phyloP scores from a whole-genome alignment of 768 basidiomycete genomes.

The Naganishia friedmannii region DNA sequence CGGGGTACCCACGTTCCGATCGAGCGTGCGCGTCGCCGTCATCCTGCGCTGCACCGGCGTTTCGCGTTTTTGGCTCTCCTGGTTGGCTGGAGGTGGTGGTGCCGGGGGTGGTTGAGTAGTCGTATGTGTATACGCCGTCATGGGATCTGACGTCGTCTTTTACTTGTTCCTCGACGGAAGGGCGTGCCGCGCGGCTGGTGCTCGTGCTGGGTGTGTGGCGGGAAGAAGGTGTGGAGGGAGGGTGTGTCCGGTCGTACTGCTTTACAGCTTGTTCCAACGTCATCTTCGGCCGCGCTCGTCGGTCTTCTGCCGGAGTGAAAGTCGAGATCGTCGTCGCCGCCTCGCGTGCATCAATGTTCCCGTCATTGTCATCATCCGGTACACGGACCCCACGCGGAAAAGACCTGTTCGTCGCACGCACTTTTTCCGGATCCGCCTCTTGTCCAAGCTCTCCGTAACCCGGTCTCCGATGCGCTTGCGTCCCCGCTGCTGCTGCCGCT shows the following conservation, averaged over 20 bases:
- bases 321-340: background rate
- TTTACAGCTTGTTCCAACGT: conserved; percentile 5
- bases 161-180: background rate
- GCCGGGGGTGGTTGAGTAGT: background rate
- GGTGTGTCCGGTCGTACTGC: background rate
- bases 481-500: too few species aligned
- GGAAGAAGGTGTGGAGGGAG: background rate
- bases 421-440: background rate
- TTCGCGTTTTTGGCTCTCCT: background rate
- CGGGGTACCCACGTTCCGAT: background rate
- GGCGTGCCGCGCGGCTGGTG: too few species aligned
- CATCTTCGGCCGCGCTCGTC: background rate
- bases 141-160: background rate
- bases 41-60: background rate
- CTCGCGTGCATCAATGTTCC: too few species aligned
- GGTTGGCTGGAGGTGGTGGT: background rate
- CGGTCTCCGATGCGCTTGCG: background rate
- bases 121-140: conserved; percentile 28
- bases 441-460: conserved; percentile 8
- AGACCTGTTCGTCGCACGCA: too few species aligned
- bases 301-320: background rate
- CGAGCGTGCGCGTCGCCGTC: background rate
- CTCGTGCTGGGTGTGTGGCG: background rate
- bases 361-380: too few species aligned
- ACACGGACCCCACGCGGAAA: too few species aligned